Evolutionary conservation across 129 eudicot genomes (phyloP), one percentile per base, ranked within the genome.

Genomic region (Scalesia atractyloides): DNA sequence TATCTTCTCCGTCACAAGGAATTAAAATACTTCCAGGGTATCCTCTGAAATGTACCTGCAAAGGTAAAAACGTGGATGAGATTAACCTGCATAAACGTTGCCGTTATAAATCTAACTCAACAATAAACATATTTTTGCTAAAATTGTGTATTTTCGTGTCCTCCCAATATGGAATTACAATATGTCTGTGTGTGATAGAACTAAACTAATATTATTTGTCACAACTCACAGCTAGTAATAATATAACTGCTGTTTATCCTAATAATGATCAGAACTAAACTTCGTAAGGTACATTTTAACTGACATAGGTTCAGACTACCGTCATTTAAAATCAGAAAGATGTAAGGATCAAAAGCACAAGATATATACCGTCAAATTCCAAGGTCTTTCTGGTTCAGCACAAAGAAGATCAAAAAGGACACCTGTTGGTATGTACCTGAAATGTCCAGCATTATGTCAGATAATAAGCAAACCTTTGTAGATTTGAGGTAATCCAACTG

Each of bases 11-110:
- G 58, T 94, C 96, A 83, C 99, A 94, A 36, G 99, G 99, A 24
- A 87, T 86, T 82, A 94, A 86, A 24, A 84, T 36, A 76, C 77
- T 86, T 69, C 78, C 85, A 8, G 99, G 99, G 80, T 90, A 94
- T 75, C 99, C 97, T 81, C 99, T 90, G 81, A 90, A 94, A 86
- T 94, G 99, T 59, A 94, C 90, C 99, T 94, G 89, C 72, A 85
- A 22, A 39, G 46, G 60, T 41, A 46, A 52, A 37, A 36, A 73
- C 37, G n/a, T 44, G 41, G 66, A 9, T 73, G 26, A 52, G 20
- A 51, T 73, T 74, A 63, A 64, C 67, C 19, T 57, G 60, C 73
- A 72, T 16, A 61, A 7, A 19, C 9, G 20, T 53, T 52, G 46
- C 34, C 34, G 4, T 30, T 30, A 30, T 0, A 30, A 13, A 48